A percentile compares a stretch with the other conserved stretches of the same genome.
phyloP scores from a whole-genome alignment of 176 grass and related monocot species.

The Eragrostis curvula region DNA sequence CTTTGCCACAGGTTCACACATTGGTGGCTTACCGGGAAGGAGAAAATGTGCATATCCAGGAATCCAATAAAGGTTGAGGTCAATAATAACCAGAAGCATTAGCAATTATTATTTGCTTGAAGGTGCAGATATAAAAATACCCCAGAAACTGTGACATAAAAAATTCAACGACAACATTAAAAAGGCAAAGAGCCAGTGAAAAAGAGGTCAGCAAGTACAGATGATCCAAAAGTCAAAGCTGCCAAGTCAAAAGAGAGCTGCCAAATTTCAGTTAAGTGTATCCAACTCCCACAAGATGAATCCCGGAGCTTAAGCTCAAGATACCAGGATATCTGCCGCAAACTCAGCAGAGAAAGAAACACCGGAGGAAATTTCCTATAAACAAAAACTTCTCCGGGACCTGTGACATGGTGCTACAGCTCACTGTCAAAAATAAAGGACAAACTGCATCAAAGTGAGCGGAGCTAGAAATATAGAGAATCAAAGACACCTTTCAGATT shows the following conservation, averaged over 20 bases:
- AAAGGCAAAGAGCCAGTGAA: not conserved
- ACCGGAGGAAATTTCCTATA: not conserved
- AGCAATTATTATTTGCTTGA: not conserved
- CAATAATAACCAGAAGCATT: not conserved
- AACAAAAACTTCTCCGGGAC: not conserved
- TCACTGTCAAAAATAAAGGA: slow-evolving; percentile 8
- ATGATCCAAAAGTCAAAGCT: not conserved
- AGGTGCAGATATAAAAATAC: not conserved
- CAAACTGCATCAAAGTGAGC: slow-evolving; percentile 4
- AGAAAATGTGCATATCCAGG: not conserved
- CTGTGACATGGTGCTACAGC: not conserved
- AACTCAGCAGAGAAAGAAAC: not conserved
- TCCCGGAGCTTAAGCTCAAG: not conserved
- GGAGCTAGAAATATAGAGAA: slow-evolving; percentile 10
- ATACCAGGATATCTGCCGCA: not conserved
- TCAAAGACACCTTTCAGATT: not conserved
- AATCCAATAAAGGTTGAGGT: not conserved
- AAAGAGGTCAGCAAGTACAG: not conserved
- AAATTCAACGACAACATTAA: not conserved
- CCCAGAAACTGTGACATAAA: not conserved
- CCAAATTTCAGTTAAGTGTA: not conserved
- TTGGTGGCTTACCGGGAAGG: not conserved
- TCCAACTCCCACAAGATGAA: not conserved
- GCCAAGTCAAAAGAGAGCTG: not conserved
- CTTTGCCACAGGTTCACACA: not conserved